Evolutionary conservation across 257 asterid genomes (phyloP).

Genomic region (Sherardia arvensis): DNA sequence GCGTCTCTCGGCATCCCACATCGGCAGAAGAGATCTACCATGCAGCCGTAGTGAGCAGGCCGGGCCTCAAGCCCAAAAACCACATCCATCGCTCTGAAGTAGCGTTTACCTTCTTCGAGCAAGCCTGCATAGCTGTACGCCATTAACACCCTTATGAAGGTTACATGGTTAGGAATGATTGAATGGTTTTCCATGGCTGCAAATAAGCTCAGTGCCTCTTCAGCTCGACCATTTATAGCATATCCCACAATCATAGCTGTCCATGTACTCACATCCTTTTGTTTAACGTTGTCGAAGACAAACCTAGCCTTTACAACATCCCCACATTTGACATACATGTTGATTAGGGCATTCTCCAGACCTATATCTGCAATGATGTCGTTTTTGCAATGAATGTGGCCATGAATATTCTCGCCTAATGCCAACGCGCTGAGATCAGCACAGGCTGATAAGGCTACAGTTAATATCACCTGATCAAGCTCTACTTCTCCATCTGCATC

Average conservation of each 20-base stretch:
- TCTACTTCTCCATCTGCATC: slow-evolving; percentile 16
- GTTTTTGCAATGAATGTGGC: not conserved
- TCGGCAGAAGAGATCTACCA: slow-evolving; percentile 23
- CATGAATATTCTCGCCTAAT: slow-evolving; percentile 10
- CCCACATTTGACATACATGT: too few relatives aligned
- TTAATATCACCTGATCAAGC: slow-evolving; percentile 29
- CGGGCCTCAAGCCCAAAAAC: slow-evolving; percentile 13
- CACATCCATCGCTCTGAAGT: slow-evolving; percentile 15
- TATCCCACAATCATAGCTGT: slow-evolving; percentile 28
- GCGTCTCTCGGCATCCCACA: slow-evolving; percentile 24
- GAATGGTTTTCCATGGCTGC: slow-evolving; percentile 14
- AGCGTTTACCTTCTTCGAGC: slow-evolving; percentile 20
- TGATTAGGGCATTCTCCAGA: slow-evolving; percentile 17
- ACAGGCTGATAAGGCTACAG: too few relatives aligned
- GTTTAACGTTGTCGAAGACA: slow-evolving; percentile 12
- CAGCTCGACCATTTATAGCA: slow-evolving; percentile 27
- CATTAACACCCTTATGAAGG: slow-evolving; percentile 19
- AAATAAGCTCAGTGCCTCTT: slow-evolving; percentile 18
- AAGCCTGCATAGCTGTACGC: slow-evolving; percentile 18
- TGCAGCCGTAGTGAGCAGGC: too few relatives aligned
- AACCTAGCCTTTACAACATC: slow-evolving; percentile 16
- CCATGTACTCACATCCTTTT: slow-evolving; percentile 24
- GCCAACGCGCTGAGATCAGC: slow-evolving; percentile 22
- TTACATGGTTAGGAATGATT: not conserved
- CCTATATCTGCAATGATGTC: slow-evolving; percentile 3